Conservation (phyloP, 176 grass and related monocot species). For the Oryza punctata region DNA sequence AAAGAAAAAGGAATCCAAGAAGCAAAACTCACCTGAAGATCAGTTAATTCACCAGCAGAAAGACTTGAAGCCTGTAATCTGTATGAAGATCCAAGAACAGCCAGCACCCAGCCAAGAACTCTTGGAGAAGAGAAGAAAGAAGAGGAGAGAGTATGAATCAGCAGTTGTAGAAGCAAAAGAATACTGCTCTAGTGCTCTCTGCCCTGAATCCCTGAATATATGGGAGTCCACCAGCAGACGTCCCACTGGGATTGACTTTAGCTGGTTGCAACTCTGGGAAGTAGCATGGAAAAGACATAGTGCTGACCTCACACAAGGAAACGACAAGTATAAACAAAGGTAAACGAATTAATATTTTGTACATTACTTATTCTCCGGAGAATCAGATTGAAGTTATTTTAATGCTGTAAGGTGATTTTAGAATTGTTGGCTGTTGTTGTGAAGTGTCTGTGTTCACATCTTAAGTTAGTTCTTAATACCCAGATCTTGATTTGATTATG, state of each 20-base stretch:
- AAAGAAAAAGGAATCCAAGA: conserved; percentile 8
- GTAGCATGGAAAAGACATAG: conserved; percentile 11
- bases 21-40: conserved; percentile 20
- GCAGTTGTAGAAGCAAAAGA: conserved; percentile 23
- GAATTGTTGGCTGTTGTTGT: conserved; percentile 15
- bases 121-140: background rate
- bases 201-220: conserved; percentile 26
- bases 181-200: background rate
- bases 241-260: conserved; percentile 33
- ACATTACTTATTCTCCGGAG: background rate
- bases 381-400: conserved; percentile 4
- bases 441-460: conserved; percentile 12
- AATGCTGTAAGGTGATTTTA: background rate
- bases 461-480: conserved; percentile 18
- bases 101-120: background rate
- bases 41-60: background rate
- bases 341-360: background rate
- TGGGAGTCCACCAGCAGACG: conserved; percentile 21
- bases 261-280: conserved; percentile 22
- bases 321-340: conserved; percentile 1
- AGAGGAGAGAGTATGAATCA: background rate
- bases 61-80: conserved; percentile 8
- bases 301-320: conserved; percentile 1
- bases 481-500: conserved; percentile 1
- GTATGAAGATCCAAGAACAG: conserved; percentile 21